Conservation (phyloP, 495 filamentous ascomycete genomes). For the Massariosphaeria phaeospora region DNA sequence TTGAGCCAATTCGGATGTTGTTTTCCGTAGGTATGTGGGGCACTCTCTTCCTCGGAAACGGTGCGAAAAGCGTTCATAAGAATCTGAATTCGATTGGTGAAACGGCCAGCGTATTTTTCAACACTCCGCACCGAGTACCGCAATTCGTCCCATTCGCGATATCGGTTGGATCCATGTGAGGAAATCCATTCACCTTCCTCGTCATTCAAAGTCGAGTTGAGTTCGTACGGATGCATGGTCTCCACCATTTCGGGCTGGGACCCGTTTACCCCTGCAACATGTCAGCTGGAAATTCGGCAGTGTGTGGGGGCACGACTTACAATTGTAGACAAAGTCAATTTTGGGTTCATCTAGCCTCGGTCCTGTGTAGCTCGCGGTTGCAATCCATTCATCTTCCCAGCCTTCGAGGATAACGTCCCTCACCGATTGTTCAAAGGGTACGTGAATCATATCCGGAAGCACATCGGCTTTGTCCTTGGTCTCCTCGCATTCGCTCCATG, state of each 20-base stretch:
- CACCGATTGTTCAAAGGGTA: constrained; percentile 43
- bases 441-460: constrained; percentile 41
- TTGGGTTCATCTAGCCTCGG: constrained; percentile 40
- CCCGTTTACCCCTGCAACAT: constrained; percentile 40
- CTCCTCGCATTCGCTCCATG: constrained; percentile 18
- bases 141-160: constrained; percentile 46
- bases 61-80: constrained; percentile 42
- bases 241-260: constrained; percentile 40
- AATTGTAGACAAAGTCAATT: constrained; percentile 46
- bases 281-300: not conserved
- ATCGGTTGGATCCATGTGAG: constrained; percentile 42
- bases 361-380: constrained; percentile 34
- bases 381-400: constrained; percentile 45
- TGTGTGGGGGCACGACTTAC: constrained; percentile 12
- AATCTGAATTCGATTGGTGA: constrained; percentile 45
- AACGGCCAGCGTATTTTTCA: constrained; percentile 40
- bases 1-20: constrained; percentile 42
- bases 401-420: constrained; percentile 38
- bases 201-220: constrained; percentile 44
- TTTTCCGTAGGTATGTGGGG: constrained; percentile 26
- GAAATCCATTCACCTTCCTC: constrained; percentile 41
- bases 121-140: constrained; percentile 45
- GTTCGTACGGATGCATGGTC: constrained; percentile 40
- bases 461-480: constrained; percentile 28
- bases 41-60: not conserved